Evolutionary conservation across 495 filamentous ascomycete genomes (phyloP).

Genomic region (Paragyromitra xinjiangensis): DNA sequence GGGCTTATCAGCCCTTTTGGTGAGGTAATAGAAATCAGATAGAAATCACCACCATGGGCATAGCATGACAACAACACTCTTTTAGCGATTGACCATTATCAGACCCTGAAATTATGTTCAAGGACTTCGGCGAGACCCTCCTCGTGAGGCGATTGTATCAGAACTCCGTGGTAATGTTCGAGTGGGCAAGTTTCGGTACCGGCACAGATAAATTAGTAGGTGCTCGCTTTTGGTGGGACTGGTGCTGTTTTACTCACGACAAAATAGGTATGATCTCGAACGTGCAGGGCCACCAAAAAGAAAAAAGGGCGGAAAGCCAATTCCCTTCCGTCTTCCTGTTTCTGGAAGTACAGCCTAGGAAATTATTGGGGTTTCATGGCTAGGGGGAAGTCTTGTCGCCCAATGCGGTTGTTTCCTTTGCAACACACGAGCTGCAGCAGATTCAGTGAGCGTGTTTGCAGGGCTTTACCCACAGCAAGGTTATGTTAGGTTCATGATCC

Average conservation of each 20-base stretch:
- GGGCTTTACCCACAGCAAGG: constrained; percentile 15
- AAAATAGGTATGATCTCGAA: constrained; percentile 6
- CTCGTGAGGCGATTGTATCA: constrained; percentile 11
- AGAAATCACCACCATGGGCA: constrained; percentile 9
- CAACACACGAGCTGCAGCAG: constrained; percentile 1
- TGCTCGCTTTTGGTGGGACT: constrained; percentile 1
- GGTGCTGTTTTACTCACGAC: constrained; percentile 19
- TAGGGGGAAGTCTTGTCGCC: background rate
- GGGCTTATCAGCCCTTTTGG: constrained; percentile 36
- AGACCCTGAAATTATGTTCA: background rate
- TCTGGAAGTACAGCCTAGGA: constrained; percentile 20
- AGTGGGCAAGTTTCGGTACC: constrained; percentile 12
- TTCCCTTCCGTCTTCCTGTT: constrained; percentile 10
- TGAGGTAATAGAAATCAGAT: constrained; percentile 46
- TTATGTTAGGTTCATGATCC: constrained; percentile 24
- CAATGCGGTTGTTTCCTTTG: constrained; percentile 23
- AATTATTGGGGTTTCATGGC: constrained; percentile 21
- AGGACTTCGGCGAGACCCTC: constrained; percentile 8
- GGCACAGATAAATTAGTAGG: constrained; percentile 5
- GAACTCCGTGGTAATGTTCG: constrained; percentile 21
- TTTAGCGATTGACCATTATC: constrained; percentile 7
- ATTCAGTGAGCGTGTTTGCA: constrained; percentile 3
- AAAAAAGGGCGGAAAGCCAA: background rate
- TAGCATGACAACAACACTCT: constrained; percentile 26
- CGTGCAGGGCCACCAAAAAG: background rate